Evolutionary conservation across 495 filamentous ascomycete species (phyloP).

Genomic region (Physcia stellaris): DNA sequence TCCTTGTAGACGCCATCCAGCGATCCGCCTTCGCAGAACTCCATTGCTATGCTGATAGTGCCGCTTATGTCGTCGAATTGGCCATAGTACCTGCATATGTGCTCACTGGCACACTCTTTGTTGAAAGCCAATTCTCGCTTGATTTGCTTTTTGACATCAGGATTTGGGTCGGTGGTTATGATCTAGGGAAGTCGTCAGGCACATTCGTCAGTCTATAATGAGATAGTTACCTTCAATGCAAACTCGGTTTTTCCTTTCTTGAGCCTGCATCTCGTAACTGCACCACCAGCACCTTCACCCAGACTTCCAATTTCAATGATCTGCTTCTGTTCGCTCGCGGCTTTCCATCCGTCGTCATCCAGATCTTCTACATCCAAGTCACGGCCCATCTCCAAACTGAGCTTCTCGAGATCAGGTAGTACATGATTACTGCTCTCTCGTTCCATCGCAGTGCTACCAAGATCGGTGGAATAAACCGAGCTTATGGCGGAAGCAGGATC

Average conservation of each 20-base stretch:
- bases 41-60: constrained; percentile 97
- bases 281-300: constrained; percentile 90
- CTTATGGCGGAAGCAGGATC: constrained; percentile 82
- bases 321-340: constrained; percentile 74
- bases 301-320: constrained; percentile 81
- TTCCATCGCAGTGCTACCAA: constrained; percentile 56
- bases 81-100: constrained; percentile 95
- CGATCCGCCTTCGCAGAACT: constrained; percentile 94
- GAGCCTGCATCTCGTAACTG: constrained; percentile 80
- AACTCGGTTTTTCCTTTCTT: constrained; percentile 89
- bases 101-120: constrained; percentile 83
- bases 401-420: constrained; percentile 58
- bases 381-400: constrained; percentile 65
- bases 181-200: constrained; percentile 42
- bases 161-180: constrained; percentile 94
- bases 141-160: constrained; percentile 95
- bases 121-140: constrained; percentile 92
- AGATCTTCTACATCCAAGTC: constrained; percentile 83
- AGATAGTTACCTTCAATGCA: constrained; percentile 72
- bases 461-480: constrained; percentile 66
- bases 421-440: constrained; percentile 55
- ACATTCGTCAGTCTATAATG: neutral
- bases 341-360: constrained; percentile 89
- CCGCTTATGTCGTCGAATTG: constrained; percentile 87
- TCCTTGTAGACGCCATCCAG: constrained; percentile 94